Evolutionary conservation across 2,329 filamentous ascomycete species (phyloP), one percentile per base, ranked within the genome.

Genomic region (Aspergillus ruber): DNA sequence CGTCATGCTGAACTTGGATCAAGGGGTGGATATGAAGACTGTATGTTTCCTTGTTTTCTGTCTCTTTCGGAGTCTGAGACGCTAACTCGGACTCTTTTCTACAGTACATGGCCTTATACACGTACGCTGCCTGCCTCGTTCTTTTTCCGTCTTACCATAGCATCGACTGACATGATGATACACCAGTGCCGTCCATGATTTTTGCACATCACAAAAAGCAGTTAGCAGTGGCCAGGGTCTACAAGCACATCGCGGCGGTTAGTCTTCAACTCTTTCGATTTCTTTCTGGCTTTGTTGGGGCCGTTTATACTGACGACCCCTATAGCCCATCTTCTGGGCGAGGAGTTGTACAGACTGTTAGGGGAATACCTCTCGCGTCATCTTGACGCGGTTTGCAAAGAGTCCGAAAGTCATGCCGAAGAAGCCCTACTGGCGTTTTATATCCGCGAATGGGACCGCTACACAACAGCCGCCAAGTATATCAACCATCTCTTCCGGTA

Each of bases 401-500:
- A 86, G 55, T 94, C 90, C 48, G 83, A 85, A 63, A 79, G 80
- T 32, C 90, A 96, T 66, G 80, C 84, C 43, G 91, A 97, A 62
- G 93, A 98, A 70, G 89, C 90, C 1, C 78, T 98, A 8, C 79
- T 98, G 23, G 79, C 80, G 17, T 97, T 91, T 70, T 98, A 98
- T 68, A 98, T 97, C 68, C 83, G 86, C 64, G 90, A 98, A 77
- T 98, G 93, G 93, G 84, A 86, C 56, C 82, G 93, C 51, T 98
- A 96, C 72, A 98, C 93, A 2, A 88, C 87, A 12, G 91, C 93
- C 1, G 93, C 90, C 50, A 95, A 94, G 70, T 98, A 95, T 72
- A 93, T 96, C 67, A 94, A 98, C 70, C 91, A 98, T 66, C 75
- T 98, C 6, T 98, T 98, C 76, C 79, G 86, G 46, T 98, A 98